phyloP scores from a whole-genome alignment of 2,329 filamentous ascomycete genomes.

The Dothideomycetes sp. region DNA sequence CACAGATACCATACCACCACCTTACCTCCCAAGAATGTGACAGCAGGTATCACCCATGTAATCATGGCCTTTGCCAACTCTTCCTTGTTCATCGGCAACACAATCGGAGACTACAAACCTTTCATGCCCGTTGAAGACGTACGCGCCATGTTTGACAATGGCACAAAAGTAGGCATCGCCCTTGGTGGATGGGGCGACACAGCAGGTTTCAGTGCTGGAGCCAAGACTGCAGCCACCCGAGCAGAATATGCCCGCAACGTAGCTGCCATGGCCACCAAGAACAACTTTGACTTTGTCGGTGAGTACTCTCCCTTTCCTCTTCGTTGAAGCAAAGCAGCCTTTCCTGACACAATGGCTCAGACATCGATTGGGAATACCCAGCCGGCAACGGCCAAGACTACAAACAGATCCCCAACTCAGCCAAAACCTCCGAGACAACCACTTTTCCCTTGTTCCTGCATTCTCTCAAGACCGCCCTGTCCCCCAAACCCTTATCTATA shows the following conservation, averaged over 20 bases:
- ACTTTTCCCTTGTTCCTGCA: slow-evolving; percentile 45
- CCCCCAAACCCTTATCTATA: slow-evolving; percentile 53
- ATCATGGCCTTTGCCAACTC: slow-evolving; percentile 51
- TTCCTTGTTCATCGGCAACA: slow-evolving; percentile 43
- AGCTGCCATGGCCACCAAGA: slow-evolving; percentile 52
- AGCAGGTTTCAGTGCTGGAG: slow-evolving; percentile 50
- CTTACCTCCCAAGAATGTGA: slow-evolving; percentile 25
- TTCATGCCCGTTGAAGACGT: slow-evolving; percentile 44
- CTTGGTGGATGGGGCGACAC: slow-evolving; percentile 70
- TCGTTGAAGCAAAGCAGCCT: not conserved
- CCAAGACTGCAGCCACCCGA: slow-evolving; percentile 43
- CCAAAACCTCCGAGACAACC: slow-evolving; percentile 53
- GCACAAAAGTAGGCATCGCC: slow-evolving; percentile 58
- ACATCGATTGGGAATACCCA: slow-evolving; percentile 60
- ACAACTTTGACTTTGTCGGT: slow-evolving; percentile 48
- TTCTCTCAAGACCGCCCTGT: slow-evolving; percentile 48
- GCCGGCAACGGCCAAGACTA: slow-evolving; percentile 62
- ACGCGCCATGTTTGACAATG: slow-evolving; percentile 38
- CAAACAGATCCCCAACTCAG: slow-evolving; percentile 49
- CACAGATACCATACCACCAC: too few relatives aligned
- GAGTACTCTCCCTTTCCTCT: slow-evolving; percentile 45
- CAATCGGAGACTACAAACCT: too few relatives aligned
- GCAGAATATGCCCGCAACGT: slow-evolving; percentile 56
- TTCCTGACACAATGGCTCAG: slow-evolving; percentile 42
- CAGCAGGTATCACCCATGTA: slow-evolving; percentile 46